Evolutionary conservation across 305 asterid genomes (phyloP).

Genomic region (Solanum hybrid): DNA sequence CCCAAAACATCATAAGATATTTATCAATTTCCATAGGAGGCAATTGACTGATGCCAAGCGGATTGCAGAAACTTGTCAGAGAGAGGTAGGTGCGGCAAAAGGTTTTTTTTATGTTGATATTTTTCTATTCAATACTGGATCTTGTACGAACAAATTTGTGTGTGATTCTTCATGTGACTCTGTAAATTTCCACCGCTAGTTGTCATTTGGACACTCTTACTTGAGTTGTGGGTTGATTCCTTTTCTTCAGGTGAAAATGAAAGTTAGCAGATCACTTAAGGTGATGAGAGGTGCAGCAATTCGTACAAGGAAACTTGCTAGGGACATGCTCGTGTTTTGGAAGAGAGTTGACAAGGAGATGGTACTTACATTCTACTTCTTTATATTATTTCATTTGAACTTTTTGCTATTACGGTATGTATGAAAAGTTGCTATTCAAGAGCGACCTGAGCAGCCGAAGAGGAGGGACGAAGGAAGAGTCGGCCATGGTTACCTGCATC

Average conservation of each 20-base stretch:
- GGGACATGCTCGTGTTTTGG: conserved; percentile 95
- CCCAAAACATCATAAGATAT: conserved; percentile 76
- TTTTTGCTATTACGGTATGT: neutral
- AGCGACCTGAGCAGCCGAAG: neutral
- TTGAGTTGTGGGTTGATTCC: neutral
- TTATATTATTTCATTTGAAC: conserved; percentile 4
- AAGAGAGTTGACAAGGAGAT: conserved; percentile 99
- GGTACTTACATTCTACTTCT: conserved; percentile 37
- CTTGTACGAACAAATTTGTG: neutral
- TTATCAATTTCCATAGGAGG: conserved; percentile 62
- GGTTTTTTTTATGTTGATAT: neutral
- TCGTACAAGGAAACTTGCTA: conserved; percentile 83
- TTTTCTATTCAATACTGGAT: conserved; percentile 4
- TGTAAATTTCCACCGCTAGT: neutral
- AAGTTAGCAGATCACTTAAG: conserved; percentile 84
- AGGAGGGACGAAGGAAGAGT: neutral
- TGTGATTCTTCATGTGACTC: neutral
- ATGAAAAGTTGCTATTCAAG: neutral
- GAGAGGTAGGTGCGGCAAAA: conserved; percentile 52
- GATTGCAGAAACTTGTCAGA: conserved; percentile 82
- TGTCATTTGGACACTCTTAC: neutral
- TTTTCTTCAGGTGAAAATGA: conserved; percentile 74
- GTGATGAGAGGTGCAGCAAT: conserved; percentile 83
- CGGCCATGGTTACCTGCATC: neutral
- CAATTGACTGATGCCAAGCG: conserved; percentile 82